Evolutionary conservation across 192 early-diverging fungal species (phyloP).

Genomic region (Coemansia umbellata): DNA sequence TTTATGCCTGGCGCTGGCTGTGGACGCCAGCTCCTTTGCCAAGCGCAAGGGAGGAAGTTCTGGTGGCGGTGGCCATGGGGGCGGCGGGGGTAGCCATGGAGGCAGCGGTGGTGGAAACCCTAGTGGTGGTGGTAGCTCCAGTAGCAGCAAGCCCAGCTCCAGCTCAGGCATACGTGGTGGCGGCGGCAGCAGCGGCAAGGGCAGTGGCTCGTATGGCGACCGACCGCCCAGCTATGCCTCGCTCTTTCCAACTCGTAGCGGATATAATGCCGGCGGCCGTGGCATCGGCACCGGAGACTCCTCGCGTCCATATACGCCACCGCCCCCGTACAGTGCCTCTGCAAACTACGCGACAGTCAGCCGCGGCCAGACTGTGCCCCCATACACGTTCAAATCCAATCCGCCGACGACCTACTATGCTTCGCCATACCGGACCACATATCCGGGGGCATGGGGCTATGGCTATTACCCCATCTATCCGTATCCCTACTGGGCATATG

Average conservation of each 20-base stretch:
- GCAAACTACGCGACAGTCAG: conserved; percentile 24
- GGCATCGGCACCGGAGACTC: conserved; percentile 19
- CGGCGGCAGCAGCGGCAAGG: conserved; percentile 31
- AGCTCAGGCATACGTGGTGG: conserved; percentile 19
- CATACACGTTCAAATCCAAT: conserved; percentile 13
- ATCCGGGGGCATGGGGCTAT: conserved; percentile 48
- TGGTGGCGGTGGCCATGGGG: neutral
- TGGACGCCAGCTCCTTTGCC: neutral
- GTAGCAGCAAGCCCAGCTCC: conserved; percentile 11
- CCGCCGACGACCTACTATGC: conserved; percentile 40
- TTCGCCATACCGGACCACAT: conserved; percentile 16
- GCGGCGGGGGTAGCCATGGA: conserved; percentile 1
- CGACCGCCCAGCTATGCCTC: conserved; percentile 39
- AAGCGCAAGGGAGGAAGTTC: conserved; percentile 18
- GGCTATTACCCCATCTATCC: conserved; percentile 46
- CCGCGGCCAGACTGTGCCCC: conserved; percentile 29
- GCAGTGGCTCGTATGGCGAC: conserved; percentile 31
- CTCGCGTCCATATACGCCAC: conserved; percentile 21
- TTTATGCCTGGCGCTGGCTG: conserved; percentile 11
- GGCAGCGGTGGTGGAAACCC: conserved; percentile 1
- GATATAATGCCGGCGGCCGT: conserved; percentile 32
- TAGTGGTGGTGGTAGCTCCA: neutral
- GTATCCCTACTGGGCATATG: conserved; percentile 49
- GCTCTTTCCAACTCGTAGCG: conserved; percentile 26
- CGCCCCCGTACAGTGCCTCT: conserved; percentile 36